Evolutionary conservation across 306 rosid genomes (phyloP).

Genomic region (Senna tora): DNA sequence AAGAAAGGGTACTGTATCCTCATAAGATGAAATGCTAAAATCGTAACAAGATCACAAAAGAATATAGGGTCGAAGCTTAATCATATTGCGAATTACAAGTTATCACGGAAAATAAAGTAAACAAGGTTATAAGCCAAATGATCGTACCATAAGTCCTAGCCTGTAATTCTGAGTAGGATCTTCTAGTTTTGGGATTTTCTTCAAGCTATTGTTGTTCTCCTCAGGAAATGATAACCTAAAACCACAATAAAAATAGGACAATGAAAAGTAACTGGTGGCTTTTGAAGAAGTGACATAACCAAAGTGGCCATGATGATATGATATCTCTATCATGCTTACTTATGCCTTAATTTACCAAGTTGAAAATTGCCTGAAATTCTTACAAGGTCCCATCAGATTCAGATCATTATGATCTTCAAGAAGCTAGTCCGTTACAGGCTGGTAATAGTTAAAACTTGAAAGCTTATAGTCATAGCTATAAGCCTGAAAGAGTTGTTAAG

Average conservation of each 20-base stretch:
- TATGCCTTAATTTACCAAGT: neutral
- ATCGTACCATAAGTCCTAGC: constrained; percentile 79
- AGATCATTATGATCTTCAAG: neutral
- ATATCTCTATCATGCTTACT: constrained; percentile 4
- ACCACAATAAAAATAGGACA: constrained; percentile 24
- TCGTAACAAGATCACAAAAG: neutral
- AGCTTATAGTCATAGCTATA: neutral
- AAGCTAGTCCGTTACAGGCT: neutral
- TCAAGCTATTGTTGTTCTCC: constrained; percentile 66
- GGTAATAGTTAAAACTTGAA: neutral
- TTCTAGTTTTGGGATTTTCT: constrained; percentile 81
- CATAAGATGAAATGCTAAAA: neutral
- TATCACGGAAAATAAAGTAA: neutral
- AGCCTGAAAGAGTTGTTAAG: neutral
- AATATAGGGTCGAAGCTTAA: neutral
- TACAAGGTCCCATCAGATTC: neutral
- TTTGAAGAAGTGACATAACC: neutral
- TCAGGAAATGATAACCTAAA: constrained; percentile 84
- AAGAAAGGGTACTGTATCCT: neutral
- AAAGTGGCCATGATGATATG: neutral
- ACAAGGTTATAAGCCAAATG: constrained; percentile 31
- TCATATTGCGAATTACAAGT: neutral
- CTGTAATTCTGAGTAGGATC: constrained; percentile 74
- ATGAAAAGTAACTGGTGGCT: constrained; percentile 25
- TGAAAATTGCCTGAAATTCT: neutral